Conservation (phyloP, 83 land plant genomes). For the Picea mariana region DNA sequence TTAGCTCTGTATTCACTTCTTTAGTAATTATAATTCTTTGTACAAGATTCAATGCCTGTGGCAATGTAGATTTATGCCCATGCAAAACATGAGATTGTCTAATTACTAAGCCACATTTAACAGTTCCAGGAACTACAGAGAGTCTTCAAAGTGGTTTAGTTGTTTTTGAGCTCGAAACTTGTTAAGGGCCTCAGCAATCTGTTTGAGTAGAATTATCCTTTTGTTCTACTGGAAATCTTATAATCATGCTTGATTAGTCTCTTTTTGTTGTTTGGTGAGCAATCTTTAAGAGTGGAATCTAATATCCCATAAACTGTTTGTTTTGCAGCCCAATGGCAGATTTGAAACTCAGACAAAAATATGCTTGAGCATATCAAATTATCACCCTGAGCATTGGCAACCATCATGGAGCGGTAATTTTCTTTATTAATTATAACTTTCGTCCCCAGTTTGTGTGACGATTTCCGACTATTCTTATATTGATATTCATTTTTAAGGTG, state of each 20-base stretch:
- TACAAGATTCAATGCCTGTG: no score
- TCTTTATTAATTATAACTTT: neutral
- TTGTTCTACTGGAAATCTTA: neutral
- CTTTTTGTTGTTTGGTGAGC: neutral
- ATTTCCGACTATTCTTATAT: neutral
- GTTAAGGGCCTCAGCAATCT: neutral
- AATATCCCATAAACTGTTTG: neutral
- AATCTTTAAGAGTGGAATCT: neutral
- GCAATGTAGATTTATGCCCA: no score
- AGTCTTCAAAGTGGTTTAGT: neutral
- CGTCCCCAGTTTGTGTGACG: neutral
- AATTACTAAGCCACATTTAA: neutral
- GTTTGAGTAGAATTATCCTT: neutral
- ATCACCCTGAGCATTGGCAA: conserved; percentile 99
- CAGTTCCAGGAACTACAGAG: no score
- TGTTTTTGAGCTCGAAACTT: neutral
- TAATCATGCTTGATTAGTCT: neutral
- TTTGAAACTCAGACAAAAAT: conserved; percentile 98
- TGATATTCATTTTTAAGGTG: neutral
- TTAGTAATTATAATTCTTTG: no score
- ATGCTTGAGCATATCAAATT: conserved; percentile 93
- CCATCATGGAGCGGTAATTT: conserved; percentile 98
- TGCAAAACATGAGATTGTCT: neutral
- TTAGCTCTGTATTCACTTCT: no score
- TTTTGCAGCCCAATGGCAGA: conserved; percentile 90